phyloP scores from a whole-genome alignment of 805 yeast genomes.

The Yarrowia keelungensis region DNA sequence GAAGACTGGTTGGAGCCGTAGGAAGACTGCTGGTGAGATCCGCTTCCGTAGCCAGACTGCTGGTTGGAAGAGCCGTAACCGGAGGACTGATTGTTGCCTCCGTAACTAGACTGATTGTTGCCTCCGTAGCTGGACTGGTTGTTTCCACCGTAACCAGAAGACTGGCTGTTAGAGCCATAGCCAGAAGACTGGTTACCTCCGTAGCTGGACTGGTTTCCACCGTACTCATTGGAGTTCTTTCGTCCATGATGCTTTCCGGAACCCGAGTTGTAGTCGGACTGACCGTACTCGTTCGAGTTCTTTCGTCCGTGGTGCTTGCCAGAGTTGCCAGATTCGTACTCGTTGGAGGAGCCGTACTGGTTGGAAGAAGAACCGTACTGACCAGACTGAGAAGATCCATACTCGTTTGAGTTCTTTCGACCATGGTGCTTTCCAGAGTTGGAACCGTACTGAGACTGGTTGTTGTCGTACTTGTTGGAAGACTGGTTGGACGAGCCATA shows the following conservation, averaged over 20 bases:
- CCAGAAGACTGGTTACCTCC: slow-evolving; percentile 5
- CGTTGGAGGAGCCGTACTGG: not conserved
- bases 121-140: not conserved
- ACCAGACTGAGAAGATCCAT: not conserved
- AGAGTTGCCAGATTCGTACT: not conserved
- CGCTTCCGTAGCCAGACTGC: not conserved
- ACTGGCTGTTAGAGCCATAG: slow-evolving; percentile 5
- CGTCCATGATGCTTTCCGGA: slow-evolving; percentile 16
- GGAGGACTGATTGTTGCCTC: not conserved
- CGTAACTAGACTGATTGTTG: not conserved
- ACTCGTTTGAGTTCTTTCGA: slow-evolving; percentile 11
- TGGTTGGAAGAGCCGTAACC: slow-evolving; percentile 2
- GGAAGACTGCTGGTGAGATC: not conserved
- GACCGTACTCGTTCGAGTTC: slow-evolving; percentile 14
- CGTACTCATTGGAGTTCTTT: slow-evolving; percentile 14
- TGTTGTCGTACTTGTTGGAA: not conserved
- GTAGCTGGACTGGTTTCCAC: not conserved
- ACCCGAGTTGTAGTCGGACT: not conserved
- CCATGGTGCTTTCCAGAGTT: slow-evolving; percentile 12
- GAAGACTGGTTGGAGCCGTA: slow-evolving; percentile 6
- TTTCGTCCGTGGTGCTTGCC: slow-evolving; percentile 21
- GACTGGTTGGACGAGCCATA: slow-evolving; percentile 2
- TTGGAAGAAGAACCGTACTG: slow-evolving; percentile 3
- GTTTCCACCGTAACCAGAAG: not conserved
- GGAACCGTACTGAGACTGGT: not conserved